These are phyloP conservation scores for Stramenopiles sp. DNA, from an alignment of 352 stramenopile genomes.

Conservation along the genomic window DNA sequence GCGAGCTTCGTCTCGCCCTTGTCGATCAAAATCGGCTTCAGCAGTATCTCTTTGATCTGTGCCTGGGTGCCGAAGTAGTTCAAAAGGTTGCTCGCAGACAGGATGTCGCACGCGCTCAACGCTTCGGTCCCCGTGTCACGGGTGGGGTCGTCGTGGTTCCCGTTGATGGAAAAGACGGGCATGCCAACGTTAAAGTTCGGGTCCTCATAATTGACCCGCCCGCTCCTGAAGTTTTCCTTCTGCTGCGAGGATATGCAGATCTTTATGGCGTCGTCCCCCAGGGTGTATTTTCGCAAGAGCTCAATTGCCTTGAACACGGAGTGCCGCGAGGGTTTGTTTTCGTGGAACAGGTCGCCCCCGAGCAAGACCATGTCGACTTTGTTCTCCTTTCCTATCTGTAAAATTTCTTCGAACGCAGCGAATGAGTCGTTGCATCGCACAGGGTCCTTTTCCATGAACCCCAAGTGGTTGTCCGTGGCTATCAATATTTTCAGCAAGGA, in stretches of 20 bases:
- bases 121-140: conserved; percentile 52
- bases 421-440: conserved; percentile 77
- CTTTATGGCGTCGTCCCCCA: conserved; percentile 44
- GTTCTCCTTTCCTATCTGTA: conserved; percentile 39
- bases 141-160: conserved; percentile 97
- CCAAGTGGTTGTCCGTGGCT: conserved; percentile 96
- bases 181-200: conserved; percentile 77
- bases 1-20: conserved; percentile 85
- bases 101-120: conserved; percentile 80
- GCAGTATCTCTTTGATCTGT: conserved; percentile 72
- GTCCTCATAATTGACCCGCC: conserved; percentile 89
- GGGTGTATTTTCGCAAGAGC: conserved; percentile 79
- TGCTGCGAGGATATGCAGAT: conserved; percentile 67
- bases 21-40: conserved; percentile 81
- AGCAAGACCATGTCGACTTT: conserved; percentile 75
- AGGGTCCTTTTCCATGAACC: conserved; percentile 82
- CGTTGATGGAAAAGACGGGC: conserved; percentile 94
- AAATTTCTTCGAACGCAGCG: conserved; percentile 60
- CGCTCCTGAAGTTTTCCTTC: conserved; percentile 65
- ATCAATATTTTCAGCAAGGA: conserved; percentile 64
- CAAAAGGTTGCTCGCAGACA: conserved; percentile 81
- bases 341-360: conserved; percentile 93
- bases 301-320: conserved; percentile 91
- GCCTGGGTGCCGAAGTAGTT: conserved; percentile 95
- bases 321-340: conserved; percentile 89